Base-by-base conservation (phyloP, 2,329 filamentous ascomycete species). In the Trichoderma breve region DNA sequence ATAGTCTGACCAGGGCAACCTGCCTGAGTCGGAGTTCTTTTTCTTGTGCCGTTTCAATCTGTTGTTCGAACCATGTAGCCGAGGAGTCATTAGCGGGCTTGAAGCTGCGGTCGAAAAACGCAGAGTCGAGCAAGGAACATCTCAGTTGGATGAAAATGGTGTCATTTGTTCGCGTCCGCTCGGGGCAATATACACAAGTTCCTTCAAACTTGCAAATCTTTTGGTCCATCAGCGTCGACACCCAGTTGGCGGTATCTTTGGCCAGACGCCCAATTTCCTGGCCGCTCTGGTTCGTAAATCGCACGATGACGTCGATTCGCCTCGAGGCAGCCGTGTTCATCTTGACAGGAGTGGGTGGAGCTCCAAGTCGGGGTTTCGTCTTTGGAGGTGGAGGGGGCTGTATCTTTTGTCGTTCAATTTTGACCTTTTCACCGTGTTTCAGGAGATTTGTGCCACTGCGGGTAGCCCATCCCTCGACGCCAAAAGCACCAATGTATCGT, bases 181-280 rank as follows among this genome's bases (percentile, higher is more conserved):
- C 95, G 0, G 95, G 95, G 0, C 93, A 93, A 80, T 93, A 98
- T 2, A 99, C 94, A 77, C 94, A 97, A 14, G 88, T 90, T 6
- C 93, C 96, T 75, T 97, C 93, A 73, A 99, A 97, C 26, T 84
- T 88, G 84, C 95, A 98, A 4, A 98, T 87, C 36, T 92, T 91
- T 79, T 98, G 94, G 78, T 99, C 96, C 66, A 98, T 90, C 75
- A 99, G 83, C 0, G 94, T 91, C 4, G 96, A 97, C 6, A 98
- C 93, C 95, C 96, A 99, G 73, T 90, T 89, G 4, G 96, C 94
- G 6, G 90, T 91, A 39, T 98, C 95, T 76, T 95, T 95, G 32
- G 94, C 91, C 47, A 99, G 81, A 73, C 96, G 88, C 4, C 96
- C 96, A 62, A 99, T 88, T 80, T 99, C 96, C 70, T 91, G 89